Conservation (phyloP, 2,329 filamentous ascomycete species). For the Alternaria conjuncta region DNA sequence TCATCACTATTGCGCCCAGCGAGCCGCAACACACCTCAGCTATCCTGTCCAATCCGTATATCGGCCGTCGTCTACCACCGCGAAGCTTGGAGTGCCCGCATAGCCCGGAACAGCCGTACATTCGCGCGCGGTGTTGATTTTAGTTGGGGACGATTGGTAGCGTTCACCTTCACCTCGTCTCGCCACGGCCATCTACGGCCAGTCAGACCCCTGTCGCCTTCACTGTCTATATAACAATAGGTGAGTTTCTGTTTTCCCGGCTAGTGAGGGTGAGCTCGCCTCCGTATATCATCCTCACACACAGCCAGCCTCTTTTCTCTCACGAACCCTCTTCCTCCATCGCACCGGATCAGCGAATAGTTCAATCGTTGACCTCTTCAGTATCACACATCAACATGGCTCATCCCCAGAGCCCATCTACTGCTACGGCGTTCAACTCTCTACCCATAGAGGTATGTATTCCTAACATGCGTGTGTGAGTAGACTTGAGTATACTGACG, state of each 20-base stretch:
- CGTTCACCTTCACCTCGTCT: conserved; percentile 6
- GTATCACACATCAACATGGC: conserved; percentile 15
- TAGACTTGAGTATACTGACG: neutral
- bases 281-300: neutral
- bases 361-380: neutral
- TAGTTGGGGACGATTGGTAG: neutral
- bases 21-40: neutral
- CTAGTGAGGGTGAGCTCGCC: neutral
- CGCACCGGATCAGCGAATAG: neutral
- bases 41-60: neutral
- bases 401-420: conserved; percentile 1
- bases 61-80: neutral
- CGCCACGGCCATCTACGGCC: neutral
- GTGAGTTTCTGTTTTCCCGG: neutral
- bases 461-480: neutral
- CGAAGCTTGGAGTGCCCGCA: neutral
- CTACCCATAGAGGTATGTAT: conserved; percentile 42
- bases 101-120: neutral
- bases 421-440: conserved; percentile 35
- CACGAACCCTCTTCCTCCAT: neutral
- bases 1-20: neutral
- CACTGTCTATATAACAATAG: conserved; percentile 4
- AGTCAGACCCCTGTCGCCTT: neutral
- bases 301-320: neutral
- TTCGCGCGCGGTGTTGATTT: no score